Percentiles rank a stretch among this genome's conserved stretches.
Conservation (phyloP, 306 rosid species). For the Echinosophora koreensis region DNA sequence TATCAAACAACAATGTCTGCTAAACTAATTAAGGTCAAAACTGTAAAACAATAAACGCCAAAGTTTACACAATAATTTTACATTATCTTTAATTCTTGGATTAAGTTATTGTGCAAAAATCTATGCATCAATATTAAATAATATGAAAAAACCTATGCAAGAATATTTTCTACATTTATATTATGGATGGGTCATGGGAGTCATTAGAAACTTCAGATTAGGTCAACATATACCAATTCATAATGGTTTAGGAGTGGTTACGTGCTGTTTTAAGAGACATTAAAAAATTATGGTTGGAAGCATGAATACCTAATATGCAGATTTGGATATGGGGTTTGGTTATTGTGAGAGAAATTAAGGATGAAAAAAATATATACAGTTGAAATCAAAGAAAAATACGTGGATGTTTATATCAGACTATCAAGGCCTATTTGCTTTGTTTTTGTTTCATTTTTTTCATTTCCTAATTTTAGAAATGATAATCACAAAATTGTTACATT, state of each 20-base stretch:
- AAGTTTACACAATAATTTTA: not conserved
- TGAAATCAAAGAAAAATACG: too few relatives aligned
- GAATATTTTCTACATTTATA: too few relatives aligned
- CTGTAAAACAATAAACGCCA: not conserved
- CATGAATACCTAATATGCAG: not conserved
- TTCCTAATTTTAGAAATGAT: too few relatives aligned
- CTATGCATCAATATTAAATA: not conserved
- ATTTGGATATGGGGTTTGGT: not conserved
- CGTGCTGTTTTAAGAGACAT: not conserved
- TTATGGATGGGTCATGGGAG: not conserved
- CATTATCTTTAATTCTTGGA: not conserved
- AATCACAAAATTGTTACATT: too few relatives aligned
- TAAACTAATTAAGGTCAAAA: not conserved
- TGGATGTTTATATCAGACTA: too few relatives aligned
- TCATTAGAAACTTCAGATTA: not conserved
- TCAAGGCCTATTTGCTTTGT: too few relatives aligned
- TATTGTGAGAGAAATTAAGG: too few relatives aligned
- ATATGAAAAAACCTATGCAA: not conserved
- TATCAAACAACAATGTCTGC: slow-evolving; percentile 31
- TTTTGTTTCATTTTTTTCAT: too few relatives aligned
- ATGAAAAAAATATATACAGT: too few relatives aligned
- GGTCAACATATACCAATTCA: not conserved
- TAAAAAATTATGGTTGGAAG: not conserved
- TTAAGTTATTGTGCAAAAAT: not conserved
- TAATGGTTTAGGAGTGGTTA: not conserved